phyloP scores from a whole-genome alignment of 305 asterid genomes.

The Fraxinus platypoda region DNA sequence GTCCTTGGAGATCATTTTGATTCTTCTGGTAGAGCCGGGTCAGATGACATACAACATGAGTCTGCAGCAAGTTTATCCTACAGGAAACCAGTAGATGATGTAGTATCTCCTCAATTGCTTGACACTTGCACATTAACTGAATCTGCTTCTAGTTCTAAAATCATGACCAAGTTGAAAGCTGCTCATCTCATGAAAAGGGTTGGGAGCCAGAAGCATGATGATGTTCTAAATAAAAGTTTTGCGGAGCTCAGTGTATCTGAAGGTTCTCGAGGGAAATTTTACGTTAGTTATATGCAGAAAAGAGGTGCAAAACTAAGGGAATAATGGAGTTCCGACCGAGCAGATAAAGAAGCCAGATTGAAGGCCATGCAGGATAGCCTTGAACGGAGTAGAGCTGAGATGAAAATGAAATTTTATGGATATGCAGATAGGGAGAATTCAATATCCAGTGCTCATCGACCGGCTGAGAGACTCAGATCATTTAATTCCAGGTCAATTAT shows the following conservation, averaged over 20 bases:
- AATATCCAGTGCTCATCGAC: slow-evolving; percentile 42
- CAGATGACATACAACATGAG: slow-evolving; percentile 38
- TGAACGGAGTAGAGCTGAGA: slow-evolving; percentile 71
- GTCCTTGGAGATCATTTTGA: slow-evolving; percentile 59
- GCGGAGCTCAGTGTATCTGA: slow-evolving; percentile 60
- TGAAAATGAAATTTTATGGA: slow-evolving; percentile 65
- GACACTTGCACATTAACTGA: slow-evolving; percentile 32
- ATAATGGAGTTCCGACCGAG: slow-evolving; percentile 80
- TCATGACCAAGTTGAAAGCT: slow-evolving; percentile 33
- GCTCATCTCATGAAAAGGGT: slow-evolving; percentile 25
- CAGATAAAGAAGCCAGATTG: slow-evolving; percentile 79
- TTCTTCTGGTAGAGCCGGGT: slow-evolving; percentile 46
- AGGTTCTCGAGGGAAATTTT: slow-evolving; percentile 76
- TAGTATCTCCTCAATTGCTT: slow-evolving; percentile 32
- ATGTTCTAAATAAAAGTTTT: slow-evolving; percentile 41
- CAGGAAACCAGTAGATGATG: slow-evolving; percentile 36
- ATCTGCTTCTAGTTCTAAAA: slow-evolving; percentile 42
- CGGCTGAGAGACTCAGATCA: slow-evolving; percentile 83
- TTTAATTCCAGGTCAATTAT: slow-evolving; percentile 55
- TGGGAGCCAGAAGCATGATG: slow-evolving; percentile 44
- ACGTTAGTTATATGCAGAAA: slow-evolving; percentile 66
- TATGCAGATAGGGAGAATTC: slow-evolving; percentile 46
- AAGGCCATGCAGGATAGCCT: slow-evolving; percentile 83
- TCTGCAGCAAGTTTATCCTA: slow-evolving; percentile 36
- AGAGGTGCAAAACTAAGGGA: slow-evolving; percentile 83